Evolutionary conservation across 2,329 filamentous ascomycete species (phyloP).

Genomic region (Hypoxylon sp.): DNA sequence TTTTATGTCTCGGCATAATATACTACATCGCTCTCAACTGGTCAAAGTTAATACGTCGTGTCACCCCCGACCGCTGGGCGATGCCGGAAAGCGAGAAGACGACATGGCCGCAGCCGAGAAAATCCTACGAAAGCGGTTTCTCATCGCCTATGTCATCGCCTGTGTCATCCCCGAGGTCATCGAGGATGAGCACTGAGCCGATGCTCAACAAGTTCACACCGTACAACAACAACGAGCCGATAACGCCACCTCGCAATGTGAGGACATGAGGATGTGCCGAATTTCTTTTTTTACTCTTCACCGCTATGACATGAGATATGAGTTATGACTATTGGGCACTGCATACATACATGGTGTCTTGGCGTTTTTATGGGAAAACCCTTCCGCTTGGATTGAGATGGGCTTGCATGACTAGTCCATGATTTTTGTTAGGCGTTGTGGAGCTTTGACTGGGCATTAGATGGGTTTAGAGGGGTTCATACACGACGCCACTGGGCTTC

Average conservation of each 20-base stretch:
- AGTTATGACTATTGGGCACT: constrained; percentile 32
- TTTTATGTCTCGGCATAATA: constrained; percentile 24
- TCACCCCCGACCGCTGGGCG: constrained; percentile 28
- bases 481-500: too few relatives aligned
- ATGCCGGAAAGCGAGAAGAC: constrained; percentile 39
- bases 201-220: constrained; percentile 22
- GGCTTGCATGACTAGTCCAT: constrained; percentile 20
- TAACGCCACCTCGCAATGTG: constrained; percentile 36
- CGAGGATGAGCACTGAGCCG: constrained; percentile 35
- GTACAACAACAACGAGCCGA: constrained; percentile 16
- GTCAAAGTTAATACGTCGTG: constrained; percentile 31
- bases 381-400: constrained; percentile 4
- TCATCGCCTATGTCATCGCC: constrained; percentile 35
- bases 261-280: constrained; percentile 8
- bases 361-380: background rate
- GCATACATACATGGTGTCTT: constrained; percentile 28
- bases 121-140: constrained; percentile 32
- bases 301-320: constrained; percentile 29
- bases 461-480: too few relatives aligned
- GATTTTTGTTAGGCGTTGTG: constrained; percentile 21
- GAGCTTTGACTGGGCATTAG: too few relatives aligned
- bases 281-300: constrained; percentile 6
- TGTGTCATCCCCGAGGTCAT: constrained; percentile 33
- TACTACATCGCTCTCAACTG: constrained; percentile 43
- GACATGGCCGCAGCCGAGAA: constrained; percentile 39